These are phyloP conservation scores for Russula sp. DNA, from an alignment of 768 basidiomycete species.

Conservation along the genomic window DNA sequence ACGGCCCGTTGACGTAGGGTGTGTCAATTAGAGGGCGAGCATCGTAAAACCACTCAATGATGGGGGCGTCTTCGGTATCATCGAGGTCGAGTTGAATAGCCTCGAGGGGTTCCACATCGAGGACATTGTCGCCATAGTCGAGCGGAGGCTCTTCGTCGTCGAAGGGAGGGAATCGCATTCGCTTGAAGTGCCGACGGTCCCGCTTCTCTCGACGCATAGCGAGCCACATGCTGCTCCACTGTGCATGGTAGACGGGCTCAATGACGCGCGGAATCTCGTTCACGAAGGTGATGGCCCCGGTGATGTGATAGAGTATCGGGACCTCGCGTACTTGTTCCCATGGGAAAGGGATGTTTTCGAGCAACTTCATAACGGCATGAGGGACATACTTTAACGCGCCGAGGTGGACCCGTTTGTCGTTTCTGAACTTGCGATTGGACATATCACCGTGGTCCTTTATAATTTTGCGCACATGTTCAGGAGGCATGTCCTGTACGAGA, in stretches of 20 bases:
- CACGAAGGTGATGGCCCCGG: conserved; percentile 98
- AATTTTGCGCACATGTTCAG: conserved; percentile 98
- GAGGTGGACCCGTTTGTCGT: conserved; percentile 98
- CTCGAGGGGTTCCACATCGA: conserved; percentile 97
- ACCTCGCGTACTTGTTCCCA: conserved; percentile 99
- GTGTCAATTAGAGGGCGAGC: conserved; percentile 91
- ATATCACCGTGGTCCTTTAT: conserved; percentile 99
- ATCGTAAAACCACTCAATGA: conserved; percentile 98
- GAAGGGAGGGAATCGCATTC: conserved; percentile 99
- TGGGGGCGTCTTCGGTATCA: conserved; percentile 82
- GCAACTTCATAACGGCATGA: conserved; percentile 97
- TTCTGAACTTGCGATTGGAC: conserved; percentile 98
- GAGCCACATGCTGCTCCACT: conserved; percentile 99
- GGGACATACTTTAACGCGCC: conserved; percentile 98
- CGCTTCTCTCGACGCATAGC: conserved; percentile 99
- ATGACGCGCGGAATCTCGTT: conserved; percentile 97
- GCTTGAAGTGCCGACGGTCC: conserved; percentile 98
- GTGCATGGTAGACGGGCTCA: conserved; percentile 97
- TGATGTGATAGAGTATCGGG: conserved; percentile 97
- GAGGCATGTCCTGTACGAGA: conserved; percentile 72
- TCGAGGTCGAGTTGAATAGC: conserved; percentile 97
- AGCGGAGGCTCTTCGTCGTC: conserved; percentile 99
- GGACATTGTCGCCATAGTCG: conserved; percentile 97
- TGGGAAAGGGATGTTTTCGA: conserved; percentile 96
- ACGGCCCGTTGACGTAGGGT: conserved; percentile 84